Percentiles rank a stretch among this genome's conserved stretches.
Evolutionary conservation across 2,329 filamentous ascomycete genomes (phyloP).

Genomic region (Ophiostoma ulmi): DNA sequence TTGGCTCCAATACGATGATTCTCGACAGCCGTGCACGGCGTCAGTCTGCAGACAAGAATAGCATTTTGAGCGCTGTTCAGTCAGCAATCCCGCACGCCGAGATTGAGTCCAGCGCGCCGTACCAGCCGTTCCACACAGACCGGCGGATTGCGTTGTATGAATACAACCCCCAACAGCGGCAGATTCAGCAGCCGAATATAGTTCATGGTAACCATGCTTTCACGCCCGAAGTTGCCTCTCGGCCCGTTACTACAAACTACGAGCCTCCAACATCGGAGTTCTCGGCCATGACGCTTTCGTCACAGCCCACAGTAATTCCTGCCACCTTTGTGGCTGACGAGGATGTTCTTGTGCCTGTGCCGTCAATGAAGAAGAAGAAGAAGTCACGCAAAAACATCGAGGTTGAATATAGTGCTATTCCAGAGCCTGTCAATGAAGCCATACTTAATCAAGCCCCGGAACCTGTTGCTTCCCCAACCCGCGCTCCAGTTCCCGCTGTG

Average conservation of each 20-base stretch:
- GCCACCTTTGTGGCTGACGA: constrained; percentile 5
- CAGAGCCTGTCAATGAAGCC: constrained; percentile 9
- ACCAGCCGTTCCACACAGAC: constrained; percentile 94
- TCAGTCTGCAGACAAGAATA: constrained; percentile 27
- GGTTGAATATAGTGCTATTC: neutral
- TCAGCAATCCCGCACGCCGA: constrained; percentile 71
- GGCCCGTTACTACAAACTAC: neutral
- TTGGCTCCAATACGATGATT: constrained; percentile 51
- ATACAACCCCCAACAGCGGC: constrained; percentile 32
- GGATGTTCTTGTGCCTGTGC: neutral
- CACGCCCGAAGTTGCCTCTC: neutral
- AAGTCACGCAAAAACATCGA: neutral
- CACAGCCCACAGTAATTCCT: constrained; percentile 35
- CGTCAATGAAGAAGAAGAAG: neutral
- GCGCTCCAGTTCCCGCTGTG: neutral
- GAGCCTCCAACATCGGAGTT: constrained; percentile 17
- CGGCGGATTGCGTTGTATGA: constrained; percentile 73
- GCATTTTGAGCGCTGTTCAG: constrained; percentile 45
- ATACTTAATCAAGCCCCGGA: neutral
- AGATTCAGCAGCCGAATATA: constrained; percentile 34
- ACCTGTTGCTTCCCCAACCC: neutral
- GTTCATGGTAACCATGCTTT: neutral
- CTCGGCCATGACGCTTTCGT: constrained; percentile 10
- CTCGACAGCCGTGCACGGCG: constrained; percentile 41
- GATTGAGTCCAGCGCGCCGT: constrained; percentile 92